phyloP scores from a whole-genome alignment of 2,329 filamentous ascomycete genomes.

The Colletotrichum sp. region DNA sequence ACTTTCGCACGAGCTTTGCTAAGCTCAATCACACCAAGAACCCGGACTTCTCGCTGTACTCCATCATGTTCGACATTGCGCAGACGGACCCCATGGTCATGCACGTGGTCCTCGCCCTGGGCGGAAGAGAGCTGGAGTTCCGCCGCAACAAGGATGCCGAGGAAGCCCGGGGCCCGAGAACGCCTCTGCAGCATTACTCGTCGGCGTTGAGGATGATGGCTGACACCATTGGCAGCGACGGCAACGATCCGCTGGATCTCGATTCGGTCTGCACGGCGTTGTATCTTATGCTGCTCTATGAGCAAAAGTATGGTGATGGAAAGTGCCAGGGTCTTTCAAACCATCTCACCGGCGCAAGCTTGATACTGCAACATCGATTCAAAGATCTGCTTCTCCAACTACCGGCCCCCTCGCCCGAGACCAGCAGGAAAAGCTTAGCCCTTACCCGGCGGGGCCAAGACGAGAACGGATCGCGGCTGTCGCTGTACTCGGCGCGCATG shows the following conservation, averaged over 20 bases:
- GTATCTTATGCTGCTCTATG: constrained; percentile 41
- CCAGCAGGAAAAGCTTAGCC: constrained; percentile 14
- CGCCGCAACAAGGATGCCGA: constrained; percentile 22
- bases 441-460: background rate
- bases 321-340: constrained; percentile 32
- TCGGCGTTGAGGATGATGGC: constrained; percentile 35
- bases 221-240: constrained; percentile 28
- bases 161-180: constrained; percentile 3
- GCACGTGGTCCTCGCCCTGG: constrained; percentile 39
- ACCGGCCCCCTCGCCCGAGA: constrained; percentile 7
- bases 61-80: constrained; percentile 38
- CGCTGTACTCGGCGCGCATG: constrained; percentile 36
- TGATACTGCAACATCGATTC: constrained; percentile 32
- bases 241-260: constrained; percentile 27
- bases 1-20: constrained; percentile 40
- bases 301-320: constrained; percentile 41
- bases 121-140: constrained; percentile 33
- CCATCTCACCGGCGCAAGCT: constrained; percentile 35
- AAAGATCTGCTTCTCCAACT: constrained; percentile 12
- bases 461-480: constrained; percentile 22
- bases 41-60: constrained; percentile 37
- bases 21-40: constrained; percentile 40
- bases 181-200: constrained; percentile 33
- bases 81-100: constrained; percentile 37
- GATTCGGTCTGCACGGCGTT: constrained; percentile 34